Evolutionary conservation across 345 rosid species (phyloP).

Genomic region (Hirschfeldia incana): DNA sequence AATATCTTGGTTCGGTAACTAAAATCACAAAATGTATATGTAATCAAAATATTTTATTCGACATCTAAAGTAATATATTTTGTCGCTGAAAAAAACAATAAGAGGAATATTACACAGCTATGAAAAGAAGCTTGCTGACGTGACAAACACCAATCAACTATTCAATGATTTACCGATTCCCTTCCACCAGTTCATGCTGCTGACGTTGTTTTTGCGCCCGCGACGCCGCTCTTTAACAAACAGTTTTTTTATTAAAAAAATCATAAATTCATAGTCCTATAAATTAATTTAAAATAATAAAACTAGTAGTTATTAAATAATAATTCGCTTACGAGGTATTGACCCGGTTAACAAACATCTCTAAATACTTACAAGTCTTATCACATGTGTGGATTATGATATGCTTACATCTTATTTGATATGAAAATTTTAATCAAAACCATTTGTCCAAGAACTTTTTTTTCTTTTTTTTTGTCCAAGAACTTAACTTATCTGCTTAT

Average conservation of each 20-base stretch:
- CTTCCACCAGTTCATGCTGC: slow-evolving; percentile 31
- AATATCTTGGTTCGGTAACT: not conserved
- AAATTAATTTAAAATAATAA: not conserved
- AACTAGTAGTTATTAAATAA: too few relatives aligned
- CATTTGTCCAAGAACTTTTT: not conserved
- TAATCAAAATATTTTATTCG: not conserved
- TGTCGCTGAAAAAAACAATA: slow-evolving; percentile 13
- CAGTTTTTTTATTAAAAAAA: not conserved
- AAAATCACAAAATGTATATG: not conserved
- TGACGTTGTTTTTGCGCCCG: slow-evolving; percentile 5
- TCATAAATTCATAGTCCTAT: not conserved
- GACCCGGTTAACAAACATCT: not conserved
- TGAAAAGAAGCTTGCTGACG: slow-evolving; percentile 15
- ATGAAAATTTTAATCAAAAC: not conserved
- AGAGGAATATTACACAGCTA: slow-evolving; percentile 30
- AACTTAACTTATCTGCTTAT: not conserved
- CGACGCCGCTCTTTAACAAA: not conserved
- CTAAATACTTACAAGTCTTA: not conserved
- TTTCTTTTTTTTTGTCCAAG: not conserved
- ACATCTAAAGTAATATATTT: not conserved
- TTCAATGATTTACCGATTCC: slow-evolving; percentile 33
- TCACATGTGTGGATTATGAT: not conserved
- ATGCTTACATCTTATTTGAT: not conserved
- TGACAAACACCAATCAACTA: slow-evolving; percentile 18
- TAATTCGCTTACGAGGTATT: not conserved